phyloP scores from a whole-genome alignment of 345 rosid species.

The Pseudoturritis turrita region DNA sequence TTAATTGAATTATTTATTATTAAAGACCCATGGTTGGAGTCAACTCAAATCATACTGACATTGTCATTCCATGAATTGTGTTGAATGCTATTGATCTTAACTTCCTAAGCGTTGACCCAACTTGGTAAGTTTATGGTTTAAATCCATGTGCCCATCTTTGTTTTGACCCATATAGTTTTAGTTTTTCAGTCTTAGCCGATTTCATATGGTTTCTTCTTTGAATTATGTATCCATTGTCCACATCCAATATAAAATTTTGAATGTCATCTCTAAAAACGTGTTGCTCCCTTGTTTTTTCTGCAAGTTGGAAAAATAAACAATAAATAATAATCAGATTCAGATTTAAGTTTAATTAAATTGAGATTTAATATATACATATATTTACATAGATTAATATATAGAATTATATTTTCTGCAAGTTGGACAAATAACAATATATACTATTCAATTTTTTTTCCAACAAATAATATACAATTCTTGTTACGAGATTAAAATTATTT shows the following conservation, averaged over 20 bases:
- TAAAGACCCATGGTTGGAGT: not conserved
- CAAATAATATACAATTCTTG: not conserved
- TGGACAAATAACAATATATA: not conserved
- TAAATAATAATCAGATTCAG: not conserved
- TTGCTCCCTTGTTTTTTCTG: not conserved
- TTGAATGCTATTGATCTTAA: too few relatives aligned
- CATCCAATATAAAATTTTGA: not conserved
- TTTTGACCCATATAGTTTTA: not conserved
- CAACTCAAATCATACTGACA: constrained; percentile 9
- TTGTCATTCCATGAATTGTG: not conserved
- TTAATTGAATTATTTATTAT: not conserved
- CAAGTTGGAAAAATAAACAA: constrained; percentile 3
- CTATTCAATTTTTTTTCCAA: not conserved
- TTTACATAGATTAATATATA: not conserved
- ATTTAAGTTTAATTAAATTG: not conserved
- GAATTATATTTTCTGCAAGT: not conserved
- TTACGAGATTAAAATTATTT: not conserved
- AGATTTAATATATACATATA: not conserved
- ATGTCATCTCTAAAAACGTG: constrained; percentile 12
- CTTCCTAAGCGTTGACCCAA: constrained; percentile 16
- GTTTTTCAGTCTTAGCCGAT: not conserved
- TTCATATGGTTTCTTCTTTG: constrained; percentile 10
- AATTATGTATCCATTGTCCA: not conserved
- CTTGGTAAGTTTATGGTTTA: constrained; percentile 7
- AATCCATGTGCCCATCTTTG: not conserved